These are phyloP conservation scores for Mallotus repandus DNA, from an alignment of 441 rosid species.

Conservation along the genomic window DNA sequence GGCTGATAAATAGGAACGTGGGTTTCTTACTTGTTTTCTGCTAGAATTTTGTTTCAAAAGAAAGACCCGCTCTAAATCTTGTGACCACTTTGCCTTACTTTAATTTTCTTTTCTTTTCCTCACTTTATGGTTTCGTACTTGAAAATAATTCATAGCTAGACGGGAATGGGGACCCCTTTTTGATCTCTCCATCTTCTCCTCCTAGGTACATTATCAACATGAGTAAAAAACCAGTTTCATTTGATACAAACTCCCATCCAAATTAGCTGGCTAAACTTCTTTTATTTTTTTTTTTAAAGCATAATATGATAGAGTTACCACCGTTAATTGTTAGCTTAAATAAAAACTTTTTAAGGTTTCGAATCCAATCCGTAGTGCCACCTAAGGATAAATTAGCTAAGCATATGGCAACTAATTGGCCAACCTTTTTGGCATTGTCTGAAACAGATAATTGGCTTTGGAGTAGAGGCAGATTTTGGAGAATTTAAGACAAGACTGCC, in stretches of 20 bases:
- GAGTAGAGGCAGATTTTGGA: slow-evolving; percentile 17
- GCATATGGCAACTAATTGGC: neutral
- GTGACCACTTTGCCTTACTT: slow-evolving; percentile 48
- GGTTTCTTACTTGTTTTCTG: slow-evolving; percentile 37
- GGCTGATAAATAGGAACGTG: slow-evolving; percentile 50
- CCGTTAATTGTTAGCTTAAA: too few relatives aligned
- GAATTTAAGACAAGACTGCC: slow-evolving; percentile 9
- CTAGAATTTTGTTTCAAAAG: slow-evolving; percentile 41
- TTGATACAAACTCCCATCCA: neutral
- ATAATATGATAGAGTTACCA: too few relatives aligned
- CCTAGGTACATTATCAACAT: slow-evolving; percentile 8
- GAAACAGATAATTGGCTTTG: slow-evolving; percentile 23
- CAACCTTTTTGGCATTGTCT: slow-evolving; percentile 10
- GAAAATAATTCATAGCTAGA: slow-evolving; percentile 25
- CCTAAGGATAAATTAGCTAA: neutral
- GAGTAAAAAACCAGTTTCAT: neutral
- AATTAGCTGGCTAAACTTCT: too few relatives aligned
- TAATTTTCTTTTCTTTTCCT: slow-evolving; percentile 15
- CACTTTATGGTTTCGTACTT: slow-evolving; percentile 34
- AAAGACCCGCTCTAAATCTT: slow-evolving; percentile 54
- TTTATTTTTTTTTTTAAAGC: too few relatives aligned
- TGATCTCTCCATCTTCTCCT: neutral
- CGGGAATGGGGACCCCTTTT: slow-evolving; percentile 23
- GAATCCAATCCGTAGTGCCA: too few relatives aligned
- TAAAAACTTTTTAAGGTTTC: too few relatives aligned